Base-by-base conservation (phyloP, 164 flowering plant species). In the Macadamia integrifolia region DNA sequence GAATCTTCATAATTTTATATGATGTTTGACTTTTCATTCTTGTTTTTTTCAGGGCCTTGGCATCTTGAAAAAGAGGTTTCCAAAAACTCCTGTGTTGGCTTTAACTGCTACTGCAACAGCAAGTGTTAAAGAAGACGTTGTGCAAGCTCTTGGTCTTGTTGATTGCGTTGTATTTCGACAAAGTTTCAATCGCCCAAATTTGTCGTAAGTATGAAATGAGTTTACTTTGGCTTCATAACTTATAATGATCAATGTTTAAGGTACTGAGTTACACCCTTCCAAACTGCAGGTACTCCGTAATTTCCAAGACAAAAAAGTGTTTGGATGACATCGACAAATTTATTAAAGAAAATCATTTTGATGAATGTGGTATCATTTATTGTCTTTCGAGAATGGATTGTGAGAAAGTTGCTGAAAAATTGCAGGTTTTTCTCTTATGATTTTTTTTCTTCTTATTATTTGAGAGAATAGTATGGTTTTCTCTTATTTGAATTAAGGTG, bases 301-400 rank as follows among this genome's bases (percentile, higher is more conserved):
- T 88, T 58, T 90, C 97, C 60, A 95, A 95, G 83, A 91, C 94
- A 53, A 92, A 88, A 69, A 95, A 84, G 78, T 92, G 99, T 72
- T 29, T 95, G 73, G 99, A 95, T 56, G 99, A 95, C 61, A 95
- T 95, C 66, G 91, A 92, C 80, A 87, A 80, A 50, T 92, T 89
- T 78, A 88, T 95, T 50, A 91, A 77, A 75, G 89, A 88, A 69
- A 87, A 86, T 58, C 92, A 95, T 80, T 82, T 76, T 77, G 93
- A 95, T 78, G 96, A 95, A 81, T 88, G 97, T 77, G 99, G 99
- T 61, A 95, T 95, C 58, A 80, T 92, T 71, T 95, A 95, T 79
- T 95, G 99, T 67, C 97, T 95, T 68, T 95, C 99, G 58, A 85
- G 96, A 82, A 79, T 91, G 91, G 98, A 95, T 74, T 95, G 99